A percentile compares a stretch with the other conserved stretches of the same genome.
phyloP scores from a whole-genome alignment of 1,284 basidiomycete species.

The Trichosporon asahii region DNA sequence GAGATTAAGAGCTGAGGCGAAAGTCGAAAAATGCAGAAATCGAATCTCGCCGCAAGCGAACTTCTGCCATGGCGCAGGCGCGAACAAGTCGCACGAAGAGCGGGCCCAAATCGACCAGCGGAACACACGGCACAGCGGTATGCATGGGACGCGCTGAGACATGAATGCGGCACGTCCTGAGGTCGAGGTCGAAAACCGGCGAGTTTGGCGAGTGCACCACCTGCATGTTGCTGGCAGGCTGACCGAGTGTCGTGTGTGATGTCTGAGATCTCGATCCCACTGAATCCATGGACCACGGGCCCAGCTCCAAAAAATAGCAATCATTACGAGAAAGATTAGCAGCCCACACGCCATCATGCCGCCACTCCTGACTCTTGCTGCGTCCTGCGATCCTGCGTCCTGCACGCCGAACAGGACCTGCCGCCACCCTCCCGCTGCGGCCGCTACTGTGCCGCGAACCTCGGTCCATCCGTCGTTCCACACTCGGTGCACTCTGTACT shows the following conservation, averaged over 20 bases:
- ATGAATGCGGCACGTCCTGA: neutral
- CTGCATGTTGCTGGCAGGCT: neutral
- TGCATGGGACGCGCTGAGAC: neutral
- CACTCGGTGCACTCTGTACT: too few species aligned
- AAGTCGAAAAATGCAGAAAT: neutral
- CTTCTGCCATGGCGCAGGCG: neutral
- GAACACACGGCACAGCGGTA: neutral
- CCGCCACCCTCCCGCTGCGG: too few species aligned
- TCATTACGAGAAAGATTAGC: slow-evolving; percentile 1
- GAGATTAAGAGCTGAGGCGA: neutral
- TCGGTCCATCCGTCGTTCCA: too few species aligned
- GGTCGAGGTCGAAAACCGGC: neutral
- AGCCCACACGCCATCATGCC: neutral
- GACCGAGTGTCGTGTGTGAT: too few species aligned
- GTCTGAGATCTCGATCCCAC: neutral
- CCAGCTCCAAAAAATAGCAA: slow-evolving; percentile 2
- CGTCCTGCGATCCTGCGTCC: neutral
- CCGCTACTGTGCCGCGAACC: neutral
- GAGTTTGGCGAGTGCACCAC: neutral
- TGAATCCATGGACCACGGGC: neutral
- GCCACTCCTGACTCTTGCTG: neutral
- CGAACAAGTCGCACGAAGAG: neutral
- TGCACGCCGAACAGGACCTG: neutral
- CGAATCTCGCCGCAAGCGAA: neutral
- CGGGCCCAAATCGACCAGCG: neutral